Base-by-base conservation (phyloP, 768 basidiomycete genomes). In the Mycena rebaudengoi region DNA sequence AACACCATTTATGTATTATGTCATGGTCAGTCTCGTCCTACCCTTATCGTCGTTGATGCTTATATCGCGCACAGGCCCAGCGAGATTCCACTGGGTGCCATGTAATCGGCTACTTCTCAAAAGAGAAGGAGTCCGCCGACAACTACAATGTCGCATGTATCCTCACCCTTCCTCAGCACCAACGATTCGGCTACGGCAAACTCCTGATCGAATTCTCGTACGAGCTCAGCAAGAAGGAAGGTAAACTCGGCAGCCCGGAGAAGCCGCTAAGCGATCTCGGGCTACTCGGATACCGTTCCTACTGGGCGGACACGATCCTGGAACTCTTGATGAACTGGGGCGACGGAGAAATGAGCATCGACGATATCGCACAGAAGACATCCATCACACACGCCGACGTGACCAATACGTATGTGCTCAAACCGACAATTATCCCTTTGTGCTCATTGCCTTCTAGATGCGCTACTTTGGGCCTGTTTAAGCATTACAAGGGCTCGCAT, bases 71-170 rank as follows among this genome's bases (percentile, higher is more conserved):
- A 23, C 51, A 95, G 93, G 87, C 87, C 50, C 88, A 89, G 72
- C 88, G 95, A 64, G 98, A 99, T 79, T 89, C 92, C 13, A 80
- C 85, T 21, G 98, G 98, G 30, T 95, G 94, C 76, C 98, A 99
- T 75, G 79, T 98, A 68, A 92, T 99, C 67, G 97, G 97, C 25
- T 99, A 98, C 80, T 99, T 99, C 78, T 98, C 96, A 28, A 99
- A 99, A 74, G 98, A 99, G 81, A 99, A 99, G 75, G 98, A 99
- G 77, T 96, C 89, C 3, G 92, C 98, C 26, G 98, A 99, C 71
- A 94, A 90, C 71, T 99, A 99, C 84, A 99, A 99, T 76, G 94
- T 99, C 56, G 98, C 98, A 0, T 99, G 98, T 84, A 98, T 99
- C 77, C 81, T 99, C 62, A 96, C 98, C n/a, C 85, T 99, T 40